Percentiles rank a stretch among this genome's conserved stretches.
Evolutionary conservation across 257 asterid genomes (phyloP).

Genomic region (Solanum bulbocastanum): DNA sequence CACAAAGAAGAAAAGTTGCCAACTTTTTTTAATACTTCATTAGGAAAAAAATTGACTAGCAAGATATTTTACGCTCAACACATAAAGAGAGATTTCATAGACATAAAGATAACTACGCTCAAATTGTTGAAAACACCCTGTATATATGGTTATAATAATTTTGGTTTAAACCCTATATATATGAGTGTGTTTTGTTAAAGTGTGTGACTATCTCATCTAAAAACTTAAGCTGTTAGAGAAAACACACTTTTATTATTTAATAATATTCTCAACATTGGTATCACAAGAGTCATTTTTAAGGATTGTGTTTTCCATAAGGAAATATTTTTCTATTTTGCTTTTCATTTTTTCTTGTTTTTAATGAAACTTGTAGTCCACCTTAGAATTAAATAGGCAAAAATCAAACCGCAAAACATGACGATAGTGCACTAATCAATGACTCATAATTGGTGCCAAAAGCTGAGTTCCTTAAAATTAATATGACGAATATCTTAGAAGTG

Average conservation of each 20-base stretch:
- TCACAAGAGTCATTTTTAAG: not conserved
- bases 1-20: not conserved
- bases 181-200: not conserved
- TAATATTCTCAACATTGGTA: not conserved
- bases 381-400: not conserved
- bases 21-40: not conserved
- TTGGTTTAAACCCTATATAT: no score
- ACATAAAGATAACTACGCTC: not conserved
- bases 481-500: not conserved
- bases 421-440: not conserved
- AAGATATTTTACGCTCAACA: not conserved
- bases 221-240: no score
- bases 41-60: not conserved
- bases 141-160: no score
- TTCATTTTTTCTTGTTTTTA: not conserved
- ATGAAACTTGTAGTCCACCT: not conserved
- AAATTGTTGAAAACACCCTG: not conserved
- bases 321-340: not conserved
- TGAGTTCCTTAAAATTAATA: not conserved
- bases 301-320: not conserved
- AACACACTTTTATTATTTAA: no score
- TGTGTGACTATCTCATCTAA: no score
- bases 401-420: not conserved
- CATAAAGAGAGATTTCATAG: not conserved
- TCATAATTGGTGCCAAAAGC: not conserved